phyloP scores from a whole-genome alignment of 2,329 filamentous ascomycete genomes.

The Penicillium corylophilum region DNA sequence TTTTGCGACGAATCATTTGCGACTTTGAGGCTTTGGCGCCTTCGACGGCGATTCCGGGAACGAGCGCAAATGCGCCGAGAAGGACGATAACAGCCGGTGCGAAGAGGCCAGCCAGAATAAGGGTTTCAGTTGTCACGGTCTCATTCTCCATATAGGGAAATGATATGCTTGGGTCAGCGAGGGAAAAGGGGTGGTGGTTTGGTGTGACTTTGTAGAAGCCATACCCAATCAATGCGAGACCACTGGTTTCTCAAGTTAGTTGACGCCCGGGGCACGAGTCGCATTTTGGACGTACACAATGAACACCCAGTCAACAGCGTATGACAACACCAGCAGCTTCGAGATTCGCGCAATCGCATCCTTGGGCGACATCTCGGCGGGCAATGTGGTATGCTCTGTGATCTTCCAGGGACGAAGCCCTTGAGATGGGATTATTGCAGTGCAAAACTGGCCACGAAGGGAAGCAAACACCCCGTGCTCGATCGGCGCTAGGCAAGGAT shows the following conservation, averaged over 20 bases:
- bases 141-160: constrained; percentile 71
- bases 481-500: constrained; percentile 5
- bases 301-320: constrained; percentile 72
- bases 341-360: constrained; percentile 32
- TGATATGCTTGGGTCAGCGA: constrained; percentile 73
- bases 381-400: background rate
- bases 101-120: constrained; percentile 63
- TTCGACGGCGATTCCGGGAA: constrained; percentile 69
- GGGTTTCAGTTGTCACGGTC: constrained; percentile 66
- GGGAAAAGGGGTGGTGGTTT: constrained; percentile 68
- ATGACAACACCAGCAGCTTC: constrained; percentile 61
- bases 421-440: background rate
- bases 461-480: background rate
- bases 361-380: background rate
- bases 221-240: constrained; percentile 59
- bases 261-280: background rate
- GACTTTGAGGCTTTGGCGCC: constrained; percentile 51
- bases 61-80: constrained; percentile 64
- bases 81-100: constrained; percentile 68
- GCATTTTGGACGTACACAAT: constrained; percentile 47
- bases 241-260: constrained; percentile 35
- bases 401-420: background rate
- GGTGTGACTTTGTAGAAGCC: constrained; percentile 61
- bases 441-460: background rate
- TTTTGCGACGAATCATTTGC: constrained; percentile 73